These are phyloP conservation scores for Cladosporium sp. DNA, from an alignment of 2,329 filamentous ascomycete genomes.

Conservation along the genomic window DNA sequence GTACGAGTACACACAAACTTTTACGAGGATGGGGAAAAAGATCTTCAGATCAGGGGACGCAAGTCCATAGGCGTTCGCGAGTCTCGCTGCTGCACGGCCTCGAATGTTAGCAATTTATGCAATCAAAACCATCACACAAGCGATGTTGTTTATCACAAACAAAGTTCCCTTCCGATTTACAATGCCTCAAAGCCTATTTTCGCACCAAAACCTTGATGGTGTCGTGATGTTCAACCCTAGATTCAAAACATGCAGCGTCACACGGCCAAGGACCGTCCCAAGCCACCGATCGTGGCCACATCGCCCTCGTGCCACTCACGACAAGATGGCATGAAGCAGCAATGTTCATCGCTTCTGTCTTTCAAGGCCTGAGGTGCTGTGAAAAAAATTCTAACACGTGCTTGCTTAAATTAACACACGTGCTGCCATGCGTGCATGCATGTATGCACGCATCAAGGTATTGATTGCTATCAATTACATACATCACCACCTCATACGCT, in stretches of 20 bases:
- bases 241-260: background rate
- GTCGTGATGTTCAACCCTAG: too few relatives aligned
- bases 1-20: background rate
- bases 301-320: background rate
- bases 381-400: background rate
- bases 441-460: background rate
- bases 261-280: background rate
- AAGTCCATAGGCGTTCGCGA: background rate
- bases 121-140: background rate
- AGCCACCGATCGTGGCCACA: background rate
- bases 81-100: background rate
- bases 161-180: too few relatives aligned
- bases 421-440: background rate
- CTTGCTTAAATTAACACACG: background rate
- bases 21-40: background rate
- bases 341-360: background rate
- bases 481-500: background rate
- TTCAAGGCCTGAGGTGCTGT: background rate
- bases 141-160: background rate
- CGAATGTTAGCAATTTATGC: background rate
- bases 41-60: background rate
- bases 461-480: background rate
- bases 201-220: too few relatives aligned
- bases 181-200: too few relatives aligned
- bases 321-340: background rate